Evolutionary conservation across 495 filamentous ascomycete genomes (phyloP).

Genomic region (Penicillium longicatenatum): DNA sequence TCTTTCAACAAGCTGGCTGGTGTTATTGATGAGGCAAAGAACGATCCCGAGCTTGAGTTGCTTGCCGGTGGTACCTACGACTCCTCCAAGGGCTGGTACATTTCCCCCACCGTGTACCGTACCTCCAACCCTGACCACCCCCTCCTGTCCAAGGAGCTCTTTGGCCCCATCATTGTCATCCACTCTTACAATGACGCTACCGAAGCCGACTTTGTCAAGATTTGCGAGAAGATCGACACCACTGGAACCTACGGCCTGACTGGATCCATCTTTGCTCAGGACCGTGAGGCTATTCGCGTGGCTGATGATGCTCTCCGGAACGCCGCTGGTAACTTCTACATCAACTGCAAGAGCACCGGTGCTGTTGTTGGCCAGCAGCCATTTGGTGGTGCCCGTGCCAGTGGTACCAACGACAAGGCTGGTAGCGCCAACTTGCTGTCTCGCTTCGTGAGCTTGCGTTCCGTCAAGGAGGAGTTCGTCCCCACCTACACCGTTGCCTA

Average conservation of each 20-base stretch:
- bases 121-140: constrained; percentile 65
- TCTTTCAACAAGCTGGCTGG: constrained; percentile 55
- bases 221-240: constrained; percentile 60
- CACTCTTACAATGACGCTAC: constrained; percentile 61
- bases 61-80: constrained; percentile 62
- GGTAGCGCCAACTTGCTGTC: constrained; percentile 74
- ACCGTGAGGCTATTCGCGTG: constrained; percentile 64
- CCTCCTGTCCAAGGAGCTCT: constrained; percentile 63
- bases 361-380: constrained; percentile 92
- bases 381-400: constrained; percentile 83
- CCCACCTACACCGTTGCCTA: constrained; percentile 70
- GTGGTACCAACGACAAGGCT: constrained; percentile 91
- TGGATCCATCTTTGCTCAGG: constrained; percentile 74
- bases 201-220: constrained; percentile 50
- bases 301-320: constrained; percentile 77
- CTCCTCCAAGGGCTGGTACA: constrained; percentile 62
- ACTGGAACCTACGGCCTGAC: constrained; percentile 79
- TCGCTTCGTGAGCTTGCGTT: constrained; percentile 79
- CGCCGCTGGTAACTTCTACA: constrained; percentile 85
- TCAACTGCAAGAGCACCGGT: constrained; percentile 92
- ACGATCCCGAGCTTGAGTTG: constrained; percentile 61
- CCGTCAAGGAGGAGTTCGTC: constrained; percentile 89
- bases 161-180: constrained; percentile 63
- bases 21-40: constrained; percentile 64
- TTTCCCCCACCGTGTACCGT: constrained; percentile 67